These are phyloP conservation scores for Colletotrichum destructivum DNA, from an alignment of 2,329 filamentous ascomycete species.

Conservation along the genomic window DNA sequence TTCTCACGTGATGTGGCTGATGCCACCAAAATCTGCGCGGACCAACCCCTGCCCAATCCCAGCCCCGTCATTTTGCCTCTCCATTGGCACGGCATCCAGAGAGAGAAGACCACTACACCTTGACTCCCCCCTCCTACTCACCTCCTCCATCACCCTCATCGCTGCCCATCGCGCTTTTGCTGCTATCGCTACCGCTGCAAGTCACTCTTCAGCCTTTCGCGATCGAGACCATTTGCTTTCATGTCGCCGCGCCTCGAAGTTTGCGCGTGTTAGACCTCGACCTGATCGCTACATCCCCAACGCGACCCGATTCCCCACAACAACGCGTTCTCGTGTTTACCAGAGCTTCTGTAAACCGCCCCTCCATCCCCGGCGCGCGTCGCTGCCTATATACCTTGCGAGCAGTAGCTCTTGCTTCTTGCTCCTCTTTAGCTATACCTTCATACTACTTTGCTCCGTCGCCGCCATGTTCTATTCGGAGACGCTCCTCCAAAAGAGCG, in stretches of 20 bases:
- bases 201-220: constrained; percentile 31
- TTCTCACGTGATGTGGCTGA: constrained; percentile 42
- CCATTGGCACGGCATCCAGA: constrained; percentile 34
- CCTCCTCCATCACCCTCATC: constrained; percentile 42
- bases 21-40: constrained; percentile 36
- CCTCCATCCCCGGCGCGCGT: constrained; percentile 40
- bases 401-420: constrained; percentile 34
- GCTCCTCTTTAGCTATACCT: constrained; percentile 10
- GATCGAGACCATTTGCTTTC: constrained; percentile 37
- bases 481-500: constrained; percentile 94
- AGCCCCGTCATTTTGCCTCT: constrained; percentile 44
- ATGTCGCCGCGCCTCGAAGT: constrained; percentile 39
- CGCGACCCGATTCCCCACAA: constrained; percentile 41
- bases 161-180: constrained; percentile 40
- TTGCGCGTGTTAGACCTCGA: constrained; percentile 37
- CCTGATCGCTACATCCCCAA: constrained; percentile 35
- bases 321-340: constrained; percentile 48
- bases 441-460: constrained; percentile 38
- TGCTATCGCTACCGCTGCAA: constrained; percentile 40
- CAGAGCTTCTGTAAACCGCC: constrained; percentile 32
- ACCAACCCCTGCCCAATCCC: constrained; percentile 41
- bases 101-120: constrained; percentile 42
- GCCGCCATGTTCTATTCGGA: constrained; percentile 95
- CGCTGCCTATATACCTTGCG: constrained; percentile 32
- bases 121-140: constrained; percentile 42